Evolutionary conservation across 495 filamentous ascomycete species (phyloP).

Genomic region (Penicillium bovifimosum): DNA sequence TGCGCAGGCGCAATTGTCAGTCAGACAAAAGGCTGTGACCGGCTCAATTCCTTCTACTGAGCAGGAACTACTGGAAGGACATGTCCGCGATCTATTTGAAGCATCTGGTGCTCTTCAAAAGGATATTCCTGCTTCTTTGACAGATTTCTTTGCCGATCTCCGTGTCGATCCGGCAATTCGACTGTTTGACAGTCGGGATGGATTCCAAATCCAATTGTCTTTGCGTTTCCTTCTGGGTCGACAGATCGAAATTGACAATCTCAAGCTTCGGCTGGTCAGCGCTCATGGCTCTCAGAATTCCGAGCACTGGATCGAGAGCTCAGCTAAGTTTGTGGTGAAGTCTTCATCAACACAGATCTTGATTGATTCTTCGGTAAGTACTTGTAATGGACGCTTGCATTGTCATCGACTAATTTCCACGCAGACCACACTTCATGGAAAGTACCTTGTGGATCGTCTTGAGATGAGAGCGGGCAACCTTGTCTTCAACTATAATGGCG

Average conservation of each 20-base stretch:
- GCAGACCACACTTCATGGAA: conserved; percentile 63
- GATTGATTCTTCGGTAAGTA: conserved; percentile 37
- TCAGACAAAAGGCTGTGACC: conserved; percentile 30
- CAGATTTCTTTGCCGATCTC: conserved; percentile 67
- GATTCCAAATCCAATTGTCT: conserved; percentile 66
- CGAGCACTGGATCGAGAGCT: conserved; percentile 41
- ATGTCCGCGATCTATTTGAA: conserved; percentile 59
- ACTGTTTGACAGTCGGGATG: conserved; percentile 68
- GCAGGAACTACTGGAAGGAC: conserved; percentile 53
- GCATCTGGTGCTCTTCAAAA: conserved; percentile 58
- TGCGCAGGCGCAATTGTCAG: conserved; percentile 30
- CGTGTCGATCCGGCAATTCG: conserved; percentile 62
- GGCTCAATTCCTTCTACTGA: conserved; percentile 36
- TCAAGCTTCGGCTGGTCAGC: conserved; percentile 58
- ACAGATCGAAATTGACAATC: conserved; percentile 58
- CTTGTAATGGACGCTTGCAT: background rate
- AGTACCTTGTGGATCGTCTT: conserved; percentile 70
- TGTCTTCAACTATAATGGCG: conserved; percentile 44
- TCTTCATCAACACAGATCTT: conserved; percentile 35
- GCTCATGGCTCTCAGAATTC: conserved; percentile 28
- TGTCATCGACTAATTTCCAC: conserved; percentile 20
- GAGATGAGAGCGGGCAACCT: conserved; percentile 64
- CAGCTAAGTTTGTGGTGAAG: conserved; percentile 30
- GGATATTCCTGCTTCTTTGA: conserved; percentile 60
- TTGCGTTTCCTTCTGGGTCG: conserved; percentile 70